Evolutionary conservation across 306 rosid species (phyloP).

Genomic region (Sindora glabra): DNA sequence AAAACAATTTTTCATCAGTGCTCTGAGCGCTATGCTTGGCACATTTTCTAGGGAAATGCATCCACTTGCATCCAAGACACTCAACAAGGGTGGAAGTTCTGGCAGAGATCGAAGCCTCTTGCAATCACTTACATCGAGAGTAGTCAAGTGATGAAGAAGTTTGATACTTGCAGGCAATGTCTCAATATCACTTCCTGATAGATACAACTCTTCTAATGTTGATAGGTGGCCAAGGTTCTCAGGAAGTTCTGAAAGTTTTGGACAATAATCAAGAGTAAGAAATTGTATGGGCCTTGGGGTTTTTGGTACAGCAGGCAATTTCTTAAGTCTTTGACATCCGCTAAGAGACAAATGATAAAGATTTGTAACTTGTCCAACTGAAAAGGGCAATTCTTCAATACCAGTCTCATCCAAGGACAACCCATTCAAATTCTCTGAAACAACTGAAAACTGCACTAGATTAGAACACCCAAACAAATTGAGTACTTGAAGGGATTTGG

Average conservation of each 20-base stretch:
- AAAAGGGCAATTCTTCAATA: background rate
- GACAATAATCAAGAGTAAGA: background rate
- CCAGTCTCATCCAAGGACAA: background rate
- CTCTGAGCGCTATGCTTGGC: no score
- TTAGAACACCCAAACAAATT: rapidly evolving
- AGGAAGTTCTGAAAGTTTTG: background rate
- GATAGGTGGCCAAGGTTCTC: background rate
- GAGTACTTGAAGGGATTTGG: background rate
- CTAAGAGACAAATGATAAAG: background rate
- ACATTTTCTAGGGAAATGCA: no score
- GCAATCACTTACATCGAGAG: no score
- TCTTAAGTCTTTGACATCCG: background rate
- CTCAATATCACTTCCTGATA: background rate
- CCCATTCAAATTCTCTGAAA: background rate
- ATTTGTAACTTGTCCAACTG: background rate
- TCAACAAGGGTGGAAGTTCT: no score
- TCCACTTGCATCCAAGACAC: no score
- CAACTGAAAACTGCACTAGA: no score
- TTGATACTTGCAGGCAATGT: background rate
- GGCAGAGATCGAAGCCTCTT: no score
- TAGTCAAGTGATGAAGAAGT: no score
- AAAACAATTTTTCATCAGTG: no score
- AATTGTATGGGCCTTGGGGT: background rate
- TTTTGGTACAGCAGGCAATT: background rate
- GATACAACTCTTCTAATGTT: background rate